Evolutionary conservation across 225 moss, liverwort and hornwort genomes (phyloP), one percentile per base, ranked within the genome.

Genomic region (Rhytidiadelphus loreus): DNA sequence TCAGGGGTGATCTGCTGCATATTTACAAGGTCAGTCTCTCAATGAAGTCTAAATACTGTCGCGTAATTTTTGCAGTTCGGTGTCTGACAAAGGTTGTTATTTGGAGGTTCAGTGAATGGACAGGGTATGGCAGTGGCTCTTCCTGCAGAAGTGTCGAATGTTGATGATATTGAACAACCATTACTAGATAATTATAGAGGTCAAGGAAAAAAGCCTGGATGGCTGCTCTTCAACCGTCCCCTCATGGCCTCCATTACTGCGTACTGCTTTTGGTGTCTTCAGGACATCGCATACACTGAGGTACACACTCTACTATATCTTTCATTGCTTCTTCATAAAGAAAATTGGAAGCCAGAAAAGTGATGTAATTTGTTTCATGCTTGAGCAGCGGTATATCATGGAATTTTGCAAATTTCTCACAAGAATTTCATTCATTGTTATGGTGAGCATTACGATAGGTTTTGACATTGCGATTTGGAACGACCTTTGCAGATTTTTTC

Each of bases 201-300:
- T 50, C 78, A 62, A 75, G 65, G 46, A 41, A 16, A 66, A 60
- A 71, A 84, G 33, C 16, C 89, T 77, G 68, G 55, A 69, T 87
- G 82, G 72, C 58, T 96, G 84, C 86, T 91, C 85, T 57, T 46
- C 44, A 89, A 82, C 85, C 87, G 80, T 90, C 89, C 95, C 13
- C 86, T 96, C 69, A 91, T 95, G 91, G 94, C 92, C 48, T 87
- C 94, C 88, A 93, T 94, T 46, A 88, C 90, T 61, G 82, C 90
- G 9, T 95, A 96, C 76, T 96, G 95, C 89, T 77, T 93, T 21
- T 95, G 93, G 95, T 93, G 93, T 24, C 86, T 96, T 17, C 92
- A 96, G 28, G 96, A 96, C 56, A 92, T 93, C 44, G 88, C 95
- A 32, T 95, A 92, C 85, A 83, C 84, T 28, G 96, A 95, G 95